phyloP scores from a whole-genome alignment of 495 filamentous ascomycete species.

The Aspergillus nanangensis region DNA sequence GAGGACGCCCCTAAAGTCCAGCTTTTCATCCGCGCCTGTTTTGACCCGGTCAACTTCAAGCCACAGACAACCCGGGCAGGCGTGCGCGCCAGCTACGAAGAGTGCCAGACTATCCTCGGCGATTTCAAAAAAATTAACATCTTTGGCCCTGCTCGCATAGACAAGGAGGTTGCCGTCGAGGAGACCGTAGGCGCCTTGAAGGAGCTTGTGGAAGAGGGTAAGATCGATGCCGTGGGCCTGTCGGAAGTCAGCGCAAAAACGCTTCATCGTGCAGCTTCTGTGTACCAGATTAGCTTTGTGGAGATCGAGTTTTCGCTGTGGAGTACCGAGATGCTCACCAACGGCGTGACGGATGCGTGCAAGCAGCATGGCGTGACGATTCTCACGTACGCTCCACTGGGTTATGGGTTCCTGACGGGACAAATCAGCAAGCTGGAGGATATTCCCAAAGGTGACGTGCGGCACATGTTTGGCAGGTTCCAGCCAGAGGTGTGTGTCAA shows the following conservation, averaged over 20 bases:
- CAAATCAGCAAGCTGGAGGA: not conserved
- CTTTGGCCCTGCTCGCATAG: not conserved
- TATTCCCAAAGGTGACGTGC: conserved; percentile 1
- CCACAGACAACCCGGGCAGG: not conserved
- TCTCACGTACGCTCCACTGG: not conserved
- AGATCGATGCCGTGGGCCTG: conserved; percentile 1
- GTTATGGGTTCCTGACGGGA: conserved; percentile 1
- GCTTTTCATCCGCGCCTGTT: conserved; percentile 1
- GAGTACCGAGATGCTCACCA: conserved; percentile 1
- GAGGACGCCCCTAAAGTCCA: not conserved
- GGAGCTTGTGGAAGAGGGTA: not conserved
- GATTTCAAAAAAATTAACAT: conserved; percentile 1
- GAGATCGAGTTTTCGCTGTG: not conserved
- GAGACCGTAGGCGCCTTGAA: not conserved
- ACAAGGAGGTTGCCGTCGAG: not conserved
- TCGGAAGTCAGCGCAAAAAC: not conserved
- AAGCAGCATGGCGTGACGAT: conserved; percentile 1
- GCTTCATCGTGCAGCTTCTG: not conserved
- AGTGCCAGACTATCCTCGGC: not conserved
- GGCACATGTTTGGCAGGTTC: not conserved
- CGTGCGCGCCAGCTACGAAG: conserved; percentile 1
- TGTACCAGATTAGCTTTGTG: not conserved
- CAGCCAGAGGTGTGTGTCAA: not conserved
- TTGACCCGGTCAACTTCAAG: not conserved
- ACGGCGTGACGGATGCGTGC: not conserved